A percentile compares a stretch with the other conserved stretches of the same genome.
phyloP scores from a whole-genome alignment of 805 yeast genomes.

The Kodamaea laetipori region DNA sequence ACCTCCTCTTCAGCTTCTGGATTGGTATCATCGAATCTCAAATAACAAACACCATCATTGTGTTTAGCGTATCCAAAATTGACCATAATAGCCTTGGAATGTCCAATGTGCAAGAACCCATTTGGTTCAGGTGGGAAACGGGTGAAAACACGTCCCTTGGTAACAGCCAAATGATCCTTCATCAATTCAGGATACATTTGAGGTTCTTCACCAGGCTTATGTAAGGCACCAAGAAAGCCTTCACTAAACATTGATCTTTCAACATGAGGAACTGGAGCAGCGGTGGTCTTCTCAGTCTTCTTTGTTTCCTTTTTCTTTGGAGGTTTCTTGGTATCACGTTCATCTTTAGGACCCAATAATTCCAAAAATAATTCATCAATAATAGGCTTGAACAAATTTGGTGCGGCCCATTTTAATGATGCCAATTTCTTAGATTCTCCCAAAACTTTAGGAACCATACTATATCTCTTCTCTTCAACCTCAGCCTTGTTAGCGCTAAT shows the following conservation, averaged over 20 bases:
- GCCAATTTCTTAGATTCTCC: conserved; percentile 76
- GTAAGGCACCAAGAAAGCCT: conserved; percentile 94
- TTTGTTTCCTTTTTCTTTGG: conserved; percentile 57
- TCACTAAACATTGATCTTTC: conserved; percentile 84
- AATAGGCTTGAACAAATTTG: conserved; percentile 80
- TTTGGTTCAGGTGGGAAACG: conserved; percentile 99
- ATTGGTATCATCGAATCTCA: conserved; percentile 95
- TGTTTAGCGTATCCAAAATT: conserved; percentile 95
- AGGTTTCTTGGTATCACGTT: conserved; percentile 81
- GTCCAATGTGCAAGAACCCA: conserved; percentile 97
- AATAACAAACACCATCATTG: conserved; percentile 83
- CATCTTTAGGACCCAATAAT: conserved; percentile 92
- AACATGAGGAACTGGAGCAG: conserved; percentile 22
- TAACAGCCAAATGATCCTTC: conserved; percentile 74
- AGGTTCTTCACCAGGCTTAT: conserved; percentile 92
- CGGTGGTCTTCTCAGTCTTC: conserved; percentile 15
- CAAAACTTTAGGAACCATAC: conserved; percentile 71
- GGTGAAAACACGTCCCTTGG: conserved; percentile 83
- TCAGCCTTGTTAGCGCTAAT: conserved; percentile 59
- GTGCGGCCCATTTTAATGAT: conserved; percentile 88
- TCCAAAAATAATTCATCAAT: conserved; percentile 76
- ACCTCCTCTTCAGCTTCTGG: conserved; percentile 98
- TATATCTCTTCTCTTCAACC: conserved; percentile 74
- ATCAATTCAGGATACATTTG: conserved; percentile 86
- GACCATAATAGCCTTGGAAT: conserved; percentile 95